Base-by-base conservation (phyloP, 2,329 filamentous ascomycete genomes). In the Venturia asperata region DNA sequence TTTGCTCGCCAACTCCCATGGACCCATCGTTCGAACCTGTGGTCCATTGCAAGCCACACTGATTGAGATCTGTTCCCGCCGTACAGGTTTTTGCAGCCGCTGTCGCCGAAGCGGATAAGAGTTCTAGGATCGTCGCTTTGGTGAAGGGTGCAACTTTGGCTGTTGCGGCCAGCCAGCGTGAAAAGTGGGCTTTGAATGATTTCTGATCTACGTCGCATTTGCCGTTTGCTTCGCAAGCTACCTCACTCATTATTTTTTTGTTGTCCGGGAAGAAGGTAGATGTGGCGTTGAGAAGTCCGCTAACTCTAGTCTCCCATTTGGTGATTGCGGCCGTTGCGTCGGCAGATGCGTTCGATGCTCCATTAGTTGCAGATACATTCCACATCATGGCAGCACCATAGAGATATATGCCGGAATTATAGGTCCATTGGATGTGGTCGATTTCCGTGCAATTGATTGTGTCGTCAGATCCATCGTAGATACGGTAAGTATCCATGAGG, bases 1-100 rank as follows among this genome's bases (percentile, higher is more conserved):
- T 85, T 73, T 85, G 81, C 72, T 86, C 81, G 17, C 83, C 83
- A 15, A 84, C 82, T 56, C 84, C 83, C 74, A 17, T 64, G 66
- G 7, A 72, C 69, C 75, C 74, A 41, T 56, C 63, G 24, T 64
- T 64, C 11, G 19, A 42, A 47, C 55, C 74, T 74, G 30, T 73
- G 77, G 68, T 79, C 80, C 80, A 82, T 43, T 73, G 72, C 5
- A 79, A 76, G 27, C 80, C 80, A 68, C 80, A 82, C 0, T 76
- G 78, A 5, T 76, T 75, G 30, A 79, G 76, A 37, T 81, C 77
- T 0, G 68, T 67, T 37, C 79, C 80, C n/a, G 80, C 83, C 6
- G 73, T 80, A 71, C 85, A 87, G 34, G 80, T 79, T 64, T 77
- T 73, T 2, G 83, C 85, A 1, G 84, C 85, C 1, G 81, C 83